phyloP scores from a whole-genome alignment of 306 rosid genomes.

The Pterocarpus macrocarpus region DNA sequence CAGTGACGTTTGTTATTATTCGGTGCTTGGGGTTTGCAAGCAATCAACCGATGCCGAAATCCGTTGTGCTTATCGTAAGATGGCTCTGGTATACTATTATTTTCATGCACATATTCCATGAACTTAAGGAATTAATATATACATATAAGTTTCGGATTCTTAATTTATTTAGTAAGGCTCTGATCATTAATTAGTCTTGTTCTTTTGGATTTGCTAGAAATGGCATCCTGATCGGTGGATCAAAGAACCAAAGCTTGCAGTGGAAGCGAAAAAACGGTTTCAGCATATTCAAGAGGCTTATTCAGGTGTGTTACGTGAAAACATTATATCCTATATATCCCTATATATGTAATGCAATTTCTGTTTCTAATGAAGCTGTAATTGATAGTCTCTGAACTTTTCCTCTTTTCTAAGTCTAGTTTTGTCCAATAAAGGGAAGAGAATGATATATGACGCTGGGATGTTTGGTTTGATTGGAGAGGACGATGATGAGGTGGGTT shows the following conservation, averaged over 20 bases:
- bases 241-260: conserved; percentile 45
- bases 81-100: conserved; percentile 44
- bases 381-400: neutral
- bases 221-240: conserved; percentile 60
- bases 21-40: conserved; percentile 43
- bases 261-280: conserved; percentile 54
- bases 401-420: conserved; percentile 29
- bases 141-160: neutral
- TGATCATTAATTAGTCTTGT: neutral
- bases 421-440: conserved; percentile 56
- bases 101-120: neutral
- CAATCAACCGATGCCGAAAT: conserved; percentile 42
- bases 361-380: neutral
- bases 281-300: conserved; percentile 60
- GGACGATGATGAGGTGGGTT: conserved; percentile 55
- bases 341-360: neutral
- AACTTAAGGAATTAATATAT: no score
- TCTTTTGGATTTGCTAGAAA: conserved; percentile 25
- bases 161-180: no score
- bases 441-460: conserved; percentile 56
- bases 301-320: conserved; percentile 45
- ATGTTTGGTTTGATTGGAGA: conserved; percentile 55
- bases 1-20: conserved; percentile 44
- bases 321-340: neutral
- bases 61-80: conserved; percentile 48